Evolutionary conservation across 805 yeast species (phyloP).

Genomic region (Ascoidea rubescens): DNA sequence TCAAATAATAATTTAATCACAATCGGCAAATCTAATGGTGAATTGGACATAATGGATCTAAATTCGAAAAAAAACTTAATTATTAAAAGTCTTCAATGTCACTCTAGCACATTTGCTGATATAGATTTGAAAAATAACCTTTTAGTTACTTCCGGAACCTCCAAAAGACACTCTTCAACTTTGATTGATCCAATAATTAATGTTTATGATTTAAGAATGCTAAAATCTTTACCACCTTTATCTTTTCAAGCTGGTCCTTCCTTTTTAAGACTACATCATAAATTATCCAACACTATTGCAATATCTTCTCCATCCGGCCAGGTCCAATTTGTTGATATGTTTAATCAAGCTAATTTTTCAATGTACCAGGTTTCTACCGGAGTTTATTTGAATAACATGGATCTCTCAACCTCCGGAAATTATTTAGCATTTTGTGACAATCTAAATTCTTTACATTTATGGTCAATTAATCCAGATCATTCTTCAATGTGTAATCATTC

Average conservation of each 20-base stretch:
- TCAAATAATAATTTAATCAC: constrained; percentile 39
- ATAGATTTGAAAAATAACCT: constrained; percentile 52
- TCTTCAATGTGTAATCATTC: constrained; percentile 27
- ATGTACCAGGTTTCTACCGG: constrained; percentile 44
- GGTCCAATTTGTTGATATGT: constrained; percentile 72
- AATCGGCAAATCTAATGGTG: constrained; percentile 45
- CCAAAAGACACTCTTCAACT: constrained; percentile 44
- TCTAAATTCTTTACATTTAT: constrained; percentile 45
- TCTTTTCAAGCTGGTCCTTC: constrained; percentile 89
- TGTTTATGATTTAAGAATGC: constrained; percentile 62
- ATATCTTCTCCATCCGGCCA: constrained; percentile 71
- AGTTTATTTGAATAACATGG: constrained; percentile 18
- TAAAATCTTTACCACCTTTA: constrained; percentile 63
- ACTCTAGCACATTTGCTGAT: constrained; percentile 46
- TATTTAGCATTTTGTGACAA: constrained; percentile 58
- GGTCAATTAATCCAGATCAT: constrained; percentile 41
- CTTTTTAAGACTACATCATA: constrained; percentile 75
- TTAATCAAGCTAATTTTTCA: constrained; percentile 55
- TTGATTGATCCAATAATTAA: constrained; percentile 70
- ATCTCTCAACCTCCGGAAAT: constrained; percentile 50
- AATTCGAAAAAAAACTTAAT: constrained; percentile 23
- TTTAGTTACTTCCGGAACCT: constrained; percentile 71
- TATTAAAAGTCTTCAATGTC: constrained; percentile 42
- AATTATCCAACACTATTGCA: constrained; percentile 60
- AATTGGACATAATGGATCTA: constrained; percentile 53